phyloP scores from a whole-genome alignment of 2,329 filamentous ascomycete genomes.

The Colletotrichum noveboracense region DNA sequence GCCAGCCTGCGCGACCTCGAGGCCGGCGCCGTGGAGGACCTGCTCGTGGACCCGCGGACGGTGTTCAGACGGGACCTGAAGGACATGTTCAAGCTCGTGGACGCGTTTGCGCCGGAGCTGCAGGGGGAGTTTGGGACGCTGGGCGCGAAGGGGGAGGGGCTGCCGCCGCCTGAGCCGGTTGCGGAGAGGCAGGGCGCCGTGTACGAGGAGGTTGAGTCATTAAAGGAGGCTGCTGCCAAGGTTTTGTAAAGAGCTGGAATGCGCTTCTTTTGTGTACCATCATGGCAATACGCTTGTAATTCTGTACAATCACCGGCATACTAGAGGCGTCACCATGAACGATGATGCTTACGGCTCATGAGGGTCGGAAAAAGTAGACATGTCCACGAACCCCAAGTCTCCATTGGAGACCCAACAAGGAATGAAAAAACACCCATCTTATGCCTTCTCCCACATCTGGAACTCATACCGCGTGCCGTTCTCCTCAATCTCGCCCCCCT shows the following conservation, averaged over 20 bases:
- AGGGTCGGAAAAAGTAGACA: background rate
- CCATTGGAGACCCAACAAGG: background rate
- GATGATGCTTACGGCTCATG: background rate
- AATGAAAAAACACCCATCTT: background rate
- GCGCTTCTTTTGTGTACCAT: background rate
- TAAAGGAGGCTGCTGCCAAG: background rate
- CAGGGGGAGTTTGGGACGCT: slow-evolving; percentile 42
- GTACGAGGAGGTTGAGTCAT: slow-evolving; percentile 5
- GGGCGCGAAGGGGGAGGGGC: slow-evolving; percentile 25
- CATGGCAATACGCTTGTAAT: slow-evolving; percentile 25
- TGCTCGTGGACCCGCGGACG: slow-evolving; percentile 39
- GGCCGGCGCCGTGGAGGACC: slow-evolving; percentile 50
- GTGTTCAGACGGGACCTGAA: slow-evolving; percentile 50
- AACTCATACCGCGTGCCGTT: slow-evolving; percentile 71
- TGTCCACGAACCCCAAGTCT: background rate
- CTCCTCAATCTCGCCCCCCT: slow-evolving; percentile 64
- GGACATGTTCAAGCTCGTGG: slow-evolving; percentile 42
- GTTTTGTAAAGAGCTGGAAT: background rate
- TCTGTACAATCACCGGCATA: slow-evolving; percentile 23
- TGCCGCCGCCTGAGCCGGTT: background rate
- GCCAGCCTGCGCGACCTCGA: slow-evolving; percentile 53
- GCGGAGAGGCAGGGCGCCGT: slow-evolving; percentile 24
- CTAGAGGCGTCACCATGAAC: background rate
- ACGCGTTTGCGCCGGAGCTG: slow-evolving; percentile 34
- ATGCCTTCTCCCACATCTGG: slow-evolving; percentile 72